phyloP scores from a whole-genome alignment of 768 basidiomycete species.

The Chalciporus sphaerocephalus region DNA sequence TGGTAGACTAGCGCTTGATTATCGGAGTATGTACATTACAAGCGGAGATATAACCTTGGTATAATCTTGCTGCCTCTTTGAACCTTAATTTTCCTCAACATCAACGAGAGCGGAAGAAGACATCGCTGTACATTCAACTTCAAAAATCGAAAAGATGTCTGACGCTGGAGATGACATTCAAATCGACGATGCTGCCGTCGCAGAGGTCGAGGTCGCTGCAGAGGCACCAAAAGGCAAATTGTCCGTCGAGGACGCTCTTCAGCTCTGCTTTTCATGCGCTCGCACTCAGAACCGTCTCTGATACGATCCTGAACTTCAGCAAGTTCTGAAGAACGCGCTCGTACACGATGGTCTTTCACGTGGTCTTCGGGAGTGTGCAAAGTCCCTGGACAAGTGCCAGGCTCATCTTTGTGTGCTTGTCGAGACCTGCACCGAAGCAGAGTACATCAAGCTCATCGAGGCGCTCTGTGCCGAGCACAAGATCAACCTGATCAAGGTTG shows the following conservation, averaged over 20 bases:
- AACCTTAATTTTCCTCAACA: conserved; percentile 63
- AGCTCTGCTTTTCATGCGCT: conserved; percentile 43
- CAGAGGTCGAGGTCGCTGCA: conserved; percentile 76
- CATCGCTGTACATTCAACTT: conserved; percentile 40
- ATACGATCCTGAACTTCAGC: conserved; percentile 42
- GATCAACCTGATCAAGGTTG: conserved; percentile 99
- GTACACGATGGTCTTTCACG: conserved; percentile 98
- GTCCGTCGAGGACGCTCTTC: conserved; percentile 91
- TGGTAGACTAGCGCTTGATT: neutral
- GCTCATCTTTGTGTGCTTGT: conserved; percentile 98
- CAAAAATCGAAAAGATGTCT: conserved; percentile 64
- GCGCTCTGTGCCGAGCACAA: conserved; percentile 99
- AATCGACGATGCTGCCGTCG: conserved; percentile 63
- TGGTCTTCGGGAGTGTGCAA: conserved; percentile 95
- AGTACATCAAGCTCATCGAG: conserved; percentile 99
- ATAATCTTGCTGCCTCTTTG: too few species aligned
- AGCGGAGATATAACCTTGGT: conserved; percentile 44
- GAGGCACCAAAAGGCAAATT: conserved; percentile 95
- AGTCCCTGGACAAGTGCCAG: conserved; percentile 97
- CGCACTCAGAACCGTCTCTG: neutral
- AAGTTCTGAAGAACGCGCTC: conserved; percentile 98
- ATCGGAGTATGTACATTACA: conserved; percentile 41
- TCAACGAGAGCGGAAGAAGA: conserved; percentile 97
- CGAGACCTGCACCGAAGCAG: conserved; percentile 98
- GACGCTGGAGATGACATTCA: conserved; percentile 96